Evolutionary conservation across 345 rosid genomes (phyloP), one percentile per base, ranked within the genome.

Genomic region (Excoecaria agallocha): DNA sequence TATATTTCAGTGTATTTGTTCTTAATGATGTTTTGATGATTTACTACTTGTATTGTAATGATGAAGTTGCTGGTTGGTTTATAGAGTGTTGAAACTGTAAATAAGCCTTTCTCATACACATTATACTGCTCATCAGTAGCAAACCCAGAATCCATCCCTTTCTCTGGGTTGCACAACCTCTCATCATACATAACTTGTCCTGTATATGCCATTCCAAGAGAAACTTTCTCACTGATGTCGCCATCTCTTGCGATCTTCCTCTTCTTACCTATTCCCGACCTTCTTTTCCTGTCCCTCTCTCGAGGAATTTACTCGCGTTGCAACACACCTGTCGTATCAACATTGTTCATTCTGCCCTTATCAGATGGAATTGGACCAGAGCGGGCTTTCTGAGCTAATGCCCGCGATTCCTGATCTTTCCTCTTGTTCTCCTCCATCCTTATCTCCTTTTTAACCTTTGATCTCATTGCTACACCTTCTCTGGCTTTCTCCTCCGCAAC

Each of bases 81-180:
- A n/a, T n/a, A n/a, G n/a, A n/a, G n/a, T n/a, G n/a, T n/a, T n/a
- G n/a, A n/a, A n/a, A n/a, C n/a, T n/a, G 90, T 89, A 69, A 95
- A 93, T 71, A 95, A 81, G 63, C 99, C 98, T 69, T 91, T 91
- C 71, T 91, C 97, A 17, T 93, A 95, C 17, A 95, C 86, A 17
- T 90, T 93, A 83, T 95, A 95, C n/a, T 95, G 99, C 68, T 95
- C 99, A 37, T 95, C 99, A 0, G 93, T 82, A 22, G 90, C 90
- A 73, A 95, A 95, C 30, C 99, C 99, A 24, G 98, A 95, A 73
- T 85, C 97, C 99, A 93, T 93, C 66, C 99, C 99, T 80, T 95
- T 95, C 78, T 93, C 97, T 67, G 93, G 99, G 86, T 93, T 93
- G 77, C 93, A 95, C 78, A 95, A 80, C 57, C 99, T 80, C 63